Base-by-base conservation (phyloP, 2,329 filamentous ascomycete species). In the Elsinoe ampelina region DNA sequence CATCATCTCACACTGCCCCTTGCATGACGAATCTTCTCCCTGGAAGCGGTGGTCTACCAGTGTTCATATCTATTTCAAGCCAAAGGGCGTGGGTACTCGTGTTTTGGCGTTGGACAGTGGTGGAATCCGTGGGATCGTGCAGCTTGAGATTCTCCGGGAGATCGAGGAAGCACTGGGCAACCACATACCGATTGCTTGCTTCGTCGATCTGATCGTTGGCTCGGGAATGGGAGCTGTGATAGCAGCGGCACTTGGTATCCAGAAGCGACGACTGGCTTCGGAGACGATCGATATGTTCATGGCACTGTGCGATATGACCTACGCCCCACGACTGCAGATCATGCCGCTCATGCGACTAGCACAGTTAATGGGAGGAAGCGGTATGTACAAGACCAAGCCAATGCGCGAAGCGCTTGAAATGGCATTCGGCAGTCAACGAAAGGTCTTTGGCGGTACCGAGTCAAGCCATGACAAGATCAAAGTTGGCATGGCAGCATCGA, bases 201-300 rank as follows among this genome's bases (percentile, higher is more conserved):
- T 78, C 63, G 77, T 79, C 58, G 76, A 79, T 57, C 67, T 78
- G 2, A 73, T 79, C 17, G 71, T 77, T 5, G 74, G 74, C 3
- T 74, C 72, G n/a, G 66, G 67, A 2, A 74, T 73, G 17, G 76
- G 76, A 11, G 76, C 73, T 3, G 64, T 77, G 11, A 67, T 77
- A 22, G 73, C 73, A 2, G 66, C 75, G 12, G 73, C 70, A 1
- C 65, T 78, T 6, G 71, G 66, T 1, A 63, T 68, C 20, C 69
- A 71, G 45, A 64, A 69, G 19, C 12, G 48, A 26, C 71, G 71
- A 62, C 64, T 66, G 0, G 66, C 77, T 0, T 61, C 69, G 26
- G 65, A 71, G 39, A 75, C 71, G 62, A 71, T 70, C 5, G 62
- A 66, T 17, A 65, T 67, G 54, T 76, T 77, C 58, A 63, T 68